Conservation (phyloP, 2,329 filamentous ascomycete species). For the Paecilomyces sp. region DNA sequence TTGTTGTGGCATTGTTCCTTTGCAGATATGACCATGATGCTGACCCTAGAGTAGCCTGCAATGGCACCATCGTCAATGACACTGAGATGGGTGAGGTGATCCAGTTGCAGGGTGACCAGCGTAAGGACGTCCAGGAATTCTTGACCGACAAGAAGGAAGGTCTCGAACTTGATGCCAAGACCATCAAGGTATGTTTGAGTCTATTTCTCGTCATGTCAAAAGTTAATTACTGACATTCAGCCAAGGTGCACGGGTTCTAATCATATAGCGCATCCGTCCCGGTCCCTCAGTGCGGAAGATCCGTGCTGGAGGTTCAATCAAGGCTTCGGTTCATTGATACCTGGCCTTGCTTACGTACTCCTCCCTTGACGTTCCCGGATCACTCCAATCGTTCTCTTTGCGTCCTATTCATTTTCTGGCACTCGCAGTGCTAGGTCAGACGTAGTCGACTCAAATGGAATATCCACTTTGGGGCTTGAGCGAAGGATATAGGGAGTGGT, state of each 20-base stretch:
- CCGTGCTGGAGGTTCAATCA: slow-evolving; percentile 31
- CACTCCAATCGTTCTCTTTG: slow-evolving; percentile 18
- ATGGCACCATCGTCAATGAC: slow-evolving; percentile 98
- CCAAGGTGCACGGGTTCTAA: slow-evolving; percentile 47
- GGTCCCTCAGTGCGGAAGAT: slow-evolving; percentile 35
- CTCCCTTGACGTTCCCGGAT: slow-evolving; percentile 26
- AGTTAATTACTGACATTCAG: slow-evolving; percentile 3
- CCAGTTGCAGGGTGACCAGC: slow-evolving; percentile 98
- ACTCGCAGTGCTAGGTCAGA: not conserved
- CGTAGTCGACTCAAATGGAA: not conserved
- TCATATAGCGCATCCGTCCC: slow-evolving; percentile 34
- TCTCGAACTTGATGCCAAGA: slow-evolving; percentile 89
- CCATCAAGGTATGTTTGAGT: slow-evolving; percentile 67
- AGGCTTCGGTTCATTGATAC: slow-evolving; percentile 15
- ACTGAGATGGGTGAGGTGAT: slow-evolving; percentile 98
- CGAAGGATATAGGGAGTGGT: slow-evolving; percentile 14
- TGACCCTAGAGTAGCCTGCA: slow-evolving; percentile 63
- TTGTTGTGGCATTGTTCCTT: not conserved
- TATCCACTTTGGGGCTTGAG: not conserved
- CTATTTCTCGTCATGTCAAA: not conserved
- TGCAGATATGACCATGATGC: slow-evolving; percentile 2
- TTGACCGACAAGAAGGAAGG: slow-evolving; percentile 93
- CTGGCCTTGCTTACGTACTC: slow-evolving; percentile 12
- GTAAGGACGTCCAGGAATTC: slow-evolving; percentile 97
- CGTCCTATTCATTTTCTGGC: slow-evolving; percentile 10